A percentile compares a stretch with the other conserved stretches of the same genome.
phyloP scores from a whole-genome alignment of 2,329 filamentous ascomycete genomes.

The Mycosphaerella sp. region DNA sequence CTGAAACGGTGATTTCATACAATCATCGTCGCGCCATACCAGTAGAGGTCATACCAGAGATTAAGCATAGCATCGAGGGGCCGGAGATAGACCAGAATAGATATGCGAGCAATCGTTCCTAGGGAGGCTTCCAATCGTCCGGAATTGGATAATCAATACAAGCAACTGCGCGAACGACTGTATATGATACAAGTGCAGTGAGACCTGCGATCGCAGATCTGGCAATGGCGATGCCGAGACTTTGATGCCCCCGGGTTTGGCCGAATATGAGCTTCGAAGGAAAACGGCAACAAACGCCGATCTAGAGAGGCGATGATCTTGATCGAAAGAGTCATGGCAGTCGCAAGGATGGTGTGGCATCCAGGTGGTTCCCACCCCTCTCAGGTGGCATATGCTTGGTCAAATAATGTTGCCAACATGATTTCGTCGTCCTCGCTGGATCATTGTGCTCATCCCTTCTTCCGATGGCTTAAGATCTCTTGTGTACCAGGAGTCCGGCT shows the following conservation, averaged over 20 bases:
- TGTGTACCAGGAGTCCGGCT: too few relatives aligned
- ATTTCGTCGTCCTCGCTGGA: neutral
- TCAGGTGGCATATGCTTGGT: neutral
- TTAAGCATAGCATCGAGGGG: neutral
- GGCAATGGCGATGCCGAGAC: too few relatives aligned
- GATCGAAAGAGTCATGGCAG: too few relatives aligned
- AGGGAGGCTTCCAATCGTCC: neutral
- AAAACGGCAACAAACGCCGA: too few relatives aligned
- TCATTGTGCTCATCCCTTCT: neutral
- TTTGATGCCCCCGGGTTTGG: too few relatives aligned
- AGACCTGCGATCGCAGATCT: too few relatives aligned
- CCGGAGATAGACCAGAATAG: neutral
- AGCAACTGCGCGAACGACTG: too few relatives aligned
- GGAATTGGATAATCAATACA: neutral
- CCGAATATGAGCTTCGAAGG: too few relatives aligned
- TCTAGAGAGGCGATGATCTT: too few relatives aligned
- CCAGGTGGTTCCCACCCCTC: too few relatives aligned
- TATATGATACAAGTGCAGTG: too few relatives aligned
- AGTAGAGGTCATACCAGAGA: neutral
- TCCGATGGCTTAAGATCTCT: neutral
- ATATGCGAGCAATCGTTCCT: neutral
- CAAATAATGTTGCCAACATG: neutral
- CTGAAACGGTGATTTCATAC: neutral
- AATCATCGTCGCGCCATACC: neutral
- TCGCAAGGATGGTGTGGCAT: too few relatives aligned